phyloP scores from a whole-genome alignment of 139 green algal genomes.

The Desmodesmus armatus region DNA sequence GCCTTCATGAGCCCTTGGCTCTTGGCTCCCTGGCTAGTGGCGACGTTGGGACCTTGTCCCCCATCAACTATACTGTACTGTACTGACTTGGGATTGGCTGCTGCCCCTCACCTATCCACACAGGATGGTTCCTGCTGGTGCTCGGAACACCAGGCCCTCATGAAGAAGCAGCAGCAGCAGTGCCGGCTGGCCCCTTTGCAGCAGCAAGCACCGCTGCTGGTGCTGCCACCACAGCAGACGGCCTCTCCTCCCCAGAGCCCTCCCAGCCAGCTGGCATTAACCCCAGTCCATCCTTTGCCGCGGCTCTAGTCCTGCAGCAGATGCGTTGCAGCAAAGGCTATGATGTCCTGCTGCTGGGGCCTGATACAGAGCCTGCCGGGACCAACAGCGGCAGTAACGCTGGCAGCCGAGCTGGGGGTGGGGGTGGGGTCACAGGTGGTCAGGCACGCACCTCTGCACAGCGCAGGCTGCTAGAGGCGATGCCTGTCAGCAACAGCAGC shows the following conservation, averaged over 20 bases:
- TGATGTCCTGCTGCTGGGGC: neutral
- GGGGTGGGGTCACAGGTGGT: neutral
- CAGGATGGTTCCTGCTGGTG: too few species aligned
- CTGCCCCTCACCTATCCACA: too few species aligned
- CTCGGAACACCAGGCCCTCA: too few species aligned
- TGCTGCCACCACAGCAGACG: neutral
- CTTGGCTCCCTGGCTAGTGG: too few species aligned
- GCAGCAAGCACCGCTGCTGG: neutral
- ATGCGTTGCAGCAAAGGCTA: neutral
- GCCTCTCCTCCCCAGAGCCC: neutral
- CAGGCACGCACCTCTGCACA: neutral
- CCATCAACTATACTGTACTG: too few species aligned
- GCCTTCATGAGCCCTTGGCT: too few species aligned
- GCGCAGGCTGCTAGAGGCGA: neutral
- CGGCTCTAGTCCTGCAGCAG: slow-evolving; percentile 16
- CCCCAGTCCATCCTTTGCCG: slow-evolving; percentile 18
- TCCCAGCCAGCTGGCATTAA: neutral
- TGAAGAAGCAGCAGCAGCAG: neutral
- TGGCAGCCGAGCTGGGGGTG: neutral
- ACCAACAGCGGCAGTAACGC: neutral
- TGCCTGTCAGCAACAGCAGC: neutral
- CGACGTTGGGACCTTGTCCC: too few species aligned
- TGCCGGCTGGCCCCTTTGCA: neutral
- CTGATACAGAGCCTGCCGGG: neutral
- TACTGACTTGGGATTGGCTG: too few species aligned